phyloP scores from a whole-genome alignment of 2,329 filamentous ascomycete species.

The Pseudogymnoascus verrucosus region DNA sequence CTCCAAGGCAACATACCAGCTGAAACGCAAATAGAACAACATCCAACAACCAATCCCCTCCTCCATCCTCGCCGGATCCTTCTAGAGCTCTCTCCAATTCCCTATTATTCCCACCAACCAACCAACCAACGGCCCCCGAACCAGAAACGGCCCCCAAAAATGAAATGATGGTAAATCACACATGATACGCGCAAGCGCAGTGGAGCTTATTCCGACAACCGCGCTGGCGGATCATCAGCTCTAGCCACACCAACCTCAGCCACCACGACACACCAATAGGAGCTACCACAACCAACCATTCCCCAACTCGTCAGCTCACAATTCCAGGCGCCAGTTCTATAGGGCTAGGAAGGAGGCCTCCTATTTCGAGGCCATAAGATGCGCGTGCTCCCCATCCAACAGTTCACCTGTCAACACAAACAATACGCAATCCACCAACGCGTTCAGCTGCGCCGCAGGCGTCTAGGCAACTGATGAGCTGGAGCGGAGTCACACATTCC shows the following conservation, averaged over 20 bases:
- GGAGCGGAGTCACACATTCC: neutral
- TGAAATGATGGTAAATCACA: neutral
- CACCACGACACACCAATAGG: too few relatives aligned
- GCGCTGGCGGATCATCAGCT: neutral
- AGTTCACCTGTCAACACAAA: too few relatives aligned
- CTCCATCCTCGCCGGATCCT: too few relatives aligned
- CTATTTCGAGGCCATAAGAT: neutral
- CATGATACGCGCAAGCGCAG: neutral
- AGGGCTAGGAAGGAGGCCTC: neutral
- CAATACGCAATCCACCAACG: neutral
- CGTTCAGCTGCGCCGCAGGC: neutral
- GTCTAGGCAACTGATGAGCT: neutral
- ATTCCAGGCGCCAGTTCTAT: neutral
- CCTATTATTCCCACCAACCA: neutral
- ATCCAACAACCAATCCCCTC: neutral
- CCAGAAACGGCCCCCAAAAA: neutral
- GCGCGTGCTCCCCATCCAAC: too few relatives aligned
- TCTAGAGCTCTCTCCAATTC: too few relatives aligned
- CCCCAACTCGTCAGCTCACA: neutral
- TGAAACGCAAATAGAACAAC: neutral
- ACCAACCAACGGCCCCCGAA: neutral
- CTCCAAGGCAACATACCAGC: too few relatives aligned
- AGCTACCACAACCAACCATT: too few relatives aligned
- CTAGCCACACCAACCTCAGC: neutral
- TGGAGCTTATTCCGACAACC: neutral